These are phyloP conservation scores for Xylaria nigripes DNA, from an alignment of 495 filamentous ascomycete species.

Conservation along the genomic window DNA sequence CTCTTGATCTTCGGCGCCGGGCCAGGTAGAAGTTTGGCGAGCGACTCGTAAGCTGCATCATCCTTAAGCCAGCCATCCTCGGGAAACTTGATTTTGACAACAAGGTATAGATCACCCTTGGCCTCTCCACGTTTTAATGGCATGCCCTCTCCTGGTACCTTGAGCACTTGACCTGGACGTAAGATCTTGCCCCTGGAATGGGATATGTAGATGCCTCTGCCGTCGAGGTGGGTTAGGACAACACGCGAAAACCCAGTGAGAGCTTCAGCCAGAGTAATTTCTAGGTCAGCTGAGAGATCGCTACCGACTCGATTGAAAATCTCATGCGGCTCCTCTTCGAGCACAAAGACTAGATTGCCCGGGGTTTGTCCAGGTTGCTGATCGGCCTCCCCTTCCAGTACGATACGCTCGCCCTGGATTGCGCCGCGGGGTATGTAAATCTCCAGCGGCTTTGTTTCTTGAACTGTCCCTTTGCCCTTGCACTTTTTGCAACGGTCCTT, in stretches of 20 bases:
- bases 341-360: constrained; percentile 83
- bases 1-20: constrained; percentile 50
- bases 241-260: constrained; percentile 84
- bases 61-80: constrained; percentile 73
- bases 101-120: constrained; percentile 80
- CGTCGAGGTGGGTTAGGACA: constrained; percentile 87
- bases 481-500: constrained; percentile 98
- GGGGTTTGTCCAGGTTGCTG: constrained; percentile 86
- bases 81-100: constrained; percentile 83
- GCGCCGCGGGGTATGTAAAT: constrained; percentile 91
- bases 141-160: constrained; percentile 86
- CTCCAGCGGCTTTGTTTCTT: constrained; percentile 87
- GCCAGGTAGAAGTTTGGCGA: constrained; percentile 65
- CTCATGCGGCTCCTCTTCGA: constrained; percentile 74
- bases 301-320: constrained; percentile 72
- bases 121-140: constrained; percentile 74
- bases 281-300: constrained; percentile 71
- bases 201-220: constrained; percentile 74
- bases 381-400: constrained; percentile 89
- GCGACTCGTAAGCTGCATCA: constrained; percentile 53
- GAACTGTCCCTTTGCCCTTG: constrained; percentile 74
- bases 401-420: constrained; percentile 79
- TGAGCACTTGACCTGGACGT: constrained; percentile 72
- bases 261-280: constrained; percentile 75
- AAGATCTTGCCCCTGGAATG: constrained; percentile 69